A percentile compares a stretch with the other conserved stretches of the same genome.
phyloP scores from a whole-genome alignment of 352 stramenopile genomes.

The Pythium rishiriense region DNA sequence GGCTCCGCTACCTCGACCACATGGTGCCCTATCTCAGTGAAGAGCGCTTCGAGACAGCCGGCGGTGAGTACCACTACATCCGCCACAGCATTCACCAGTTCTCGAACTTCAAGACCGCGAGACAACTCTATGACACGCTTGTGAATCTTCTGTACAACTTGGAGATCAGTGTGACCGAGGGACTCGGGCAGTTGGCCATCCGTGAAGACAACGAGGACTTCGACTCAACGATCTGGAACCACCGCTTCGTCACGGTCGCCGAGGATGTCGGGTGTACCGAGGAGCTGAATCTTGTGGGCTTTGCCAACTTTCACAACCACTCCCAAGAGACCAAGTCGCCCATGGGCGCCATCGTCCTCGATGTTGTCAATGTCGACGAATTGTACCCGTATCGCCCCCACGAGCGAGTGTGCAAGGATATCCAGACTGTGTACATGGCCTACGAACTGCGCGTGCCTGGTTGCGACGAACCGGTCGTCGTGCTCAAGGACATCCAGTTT shows the following conservation, averaged over 20 bases:
- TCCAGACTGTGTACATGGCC: not conserved
- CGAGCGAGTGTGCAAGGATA: slow-evolving; percentile 20
- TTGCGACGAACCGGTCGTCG: not conserved
- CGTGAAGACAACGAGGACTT: slow-evolving; percentile 47
- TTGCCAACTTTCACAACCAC: slow-evolving; percentile 33
- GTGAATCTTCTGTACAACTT: slow-evolving; percentile 44
- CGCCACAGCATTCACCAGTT: slow-evolving; percentile 32
- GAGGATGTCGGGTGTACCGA: slow-evolving; percentile 11
- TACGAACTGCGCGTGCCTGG: not conserved
- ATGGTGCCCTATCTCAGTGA: slow-evolving; percentile 11
- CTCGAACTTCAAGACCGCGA: slow-evolving; percentile 33
- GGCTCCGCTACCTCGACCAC: slow-evolving; percentile 4
- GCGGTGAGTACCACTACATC: slow-evolving; percentile 12
- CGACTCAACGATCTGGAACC: slow-evolving; percentile 37
- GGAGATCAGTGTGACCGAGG: slow-evolving; percentile 55
- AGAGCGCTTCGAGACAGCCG: slow-evolving; percentile 6
- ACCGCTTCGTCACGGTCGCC: slow-evolving; percentile 36
- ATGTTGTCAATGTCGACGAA: slow-evolving; percentile 46
- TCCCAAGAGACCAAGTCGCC: slow-evolving; percentile 2
- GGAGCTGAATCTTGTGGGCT: slow-evolving; percentile 28
- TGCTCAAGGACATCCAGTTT: too few species aligned
- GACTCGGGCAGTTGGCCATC: slow-evolving; percentile 45
- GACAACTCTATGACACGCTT: slow-evolving; percentile 44
- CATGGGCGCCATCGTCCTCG: slow-evolving; percentile 33
- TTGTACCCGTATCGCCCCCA: slow-evolving; percentile 39